phyloP scores from a whole-genome alignment of 306 rosid species.

The Cucurbita argyrosperma region DNA sequence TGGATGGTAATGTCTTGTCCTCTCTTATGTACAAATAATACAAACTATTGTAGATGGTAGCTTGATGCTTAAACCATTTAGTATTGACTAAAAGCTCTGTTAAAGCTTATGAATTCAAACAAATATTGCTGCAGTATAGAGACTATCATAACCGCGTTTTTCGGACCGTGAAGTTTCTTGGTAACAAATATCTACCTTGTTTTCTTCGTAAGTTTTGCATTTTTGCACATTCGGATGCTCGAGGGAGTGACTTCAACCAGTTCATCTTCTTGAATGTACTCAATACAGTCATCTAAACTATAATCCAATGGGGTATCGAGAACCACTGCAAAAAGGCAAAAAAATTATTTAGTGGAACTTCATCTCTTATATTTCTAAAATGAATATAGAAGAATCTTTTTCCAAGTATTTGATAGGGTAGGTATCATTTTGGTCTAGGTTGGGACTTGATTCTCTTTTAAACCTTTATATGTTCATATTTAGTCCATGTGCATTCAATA shows the following conservation, averaged over 20 bases:
- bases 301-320: slow-evolving; percentile 88
- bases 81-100: neutral
- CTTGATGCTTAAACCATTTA: neutral
- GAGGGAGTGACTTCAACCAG: slow-evolving; percentile 75
- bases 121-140: neutral
- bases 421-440: neutral
- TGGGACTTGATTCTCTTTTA: neutral
- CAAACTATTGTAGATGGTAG: neutral
- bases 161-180: neutral
- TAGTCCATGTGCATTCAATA: neutral
- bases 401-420: neutral
- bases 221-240: slow-evolving; percentile 81
- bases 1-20: neutral
- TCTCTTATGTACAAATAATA: slow-evolving; percentile 3
- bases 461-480: too few relatives aligned
- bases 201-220: slow-evolving; percentile 66
- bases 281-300: slow-evolving; percentile 94
- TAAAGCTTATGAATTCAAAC: neutral
- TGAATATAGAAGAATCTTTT: neutral
- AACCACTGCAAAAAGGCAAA: slow-evolving; percentile 39
- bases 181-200: slow-evolving; percentile 17
- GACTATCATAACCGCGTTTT: neutral
- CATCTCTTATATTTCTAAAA: neutral
- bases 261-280: slow-evolving; percentile 97
- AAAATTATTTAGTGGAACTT: neutral